Conservation (phyloP, 1,284 basidiomycete genomes). For the Ceratorhiza oryzae-sativae region DNA sequence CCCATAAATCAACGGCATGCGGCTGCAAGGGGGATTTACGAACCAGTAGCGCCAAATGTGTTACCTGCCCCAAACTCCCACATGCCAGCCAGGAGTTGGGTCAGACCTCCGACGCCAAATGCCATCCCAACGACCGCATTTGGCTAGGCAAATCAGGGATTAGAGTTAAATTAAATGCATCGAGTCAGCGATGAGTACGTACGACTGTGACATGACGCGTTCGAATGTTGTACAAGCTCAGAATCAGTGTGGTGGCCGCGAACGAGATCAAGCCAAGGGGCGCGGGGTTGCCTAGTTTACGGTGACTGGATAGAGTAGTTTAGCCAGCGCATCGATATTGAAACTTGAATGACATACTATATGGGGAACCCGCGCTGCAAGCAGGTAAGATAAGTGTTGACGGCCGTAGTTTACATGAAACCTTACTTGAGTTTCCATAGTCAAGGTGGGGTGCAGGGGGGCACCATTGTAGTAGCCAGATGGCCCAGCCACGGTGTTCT, state of each 20-base stretch:
- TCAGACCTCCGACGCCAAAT: slow-evolving; percentile 81
- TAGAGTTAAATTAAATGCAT: slow-evolving; percentile 57
- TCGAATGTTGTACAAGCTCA: slow-evolving; percentile 53
- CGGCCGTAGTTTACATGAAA: not conserved
- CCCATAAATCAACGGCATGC: not conserved
- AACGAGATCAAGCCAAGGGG: slow-evolving; percentile 53
- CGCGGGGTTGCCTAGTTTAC: slow-evolving; percentile 60
- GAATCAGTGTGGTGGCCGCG: slow-evolving; percentile 58
- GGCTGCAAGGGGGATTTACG: slow-evolving; percentile 46
- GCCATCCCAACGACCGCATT: slow-evolving; percentile 89
- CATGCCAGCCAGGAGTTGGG: slow-evolving; percentile 77
- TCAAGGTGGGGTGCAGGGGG: slow-evolving; percentile 3
- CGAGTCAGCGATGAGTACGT: slow-evolving; percentile 2
- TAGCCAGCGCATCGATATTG: not conserved
- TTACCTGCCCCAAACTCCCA: slow-evolving; percentile 84
- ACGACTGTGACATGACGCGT: slow-evolving; percentile 49
- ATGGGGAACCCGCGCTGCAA: slow-evolving; percentile 27
- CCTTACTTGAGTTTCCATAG: slow-evolving; percentile 21
- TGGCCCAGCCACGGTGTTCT: not conserved
- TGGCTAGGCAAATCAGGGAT: slow-evolving; percentile 58
- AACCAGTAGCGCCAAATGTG: slow-evolving; percentile 71
- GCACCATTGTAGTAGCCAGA: slow-evolving; percentile 7
- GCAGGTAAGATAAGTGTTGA: not conserved
- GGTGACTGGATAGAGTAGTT: slow-evolving; percentile 7
- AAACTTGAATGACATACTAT: not conserved